These are phyloP conservation scores for Tulasnella sp. DNA, from an alignment of 768 basidiomycete species.

Conservation along the genomic window DNA sequence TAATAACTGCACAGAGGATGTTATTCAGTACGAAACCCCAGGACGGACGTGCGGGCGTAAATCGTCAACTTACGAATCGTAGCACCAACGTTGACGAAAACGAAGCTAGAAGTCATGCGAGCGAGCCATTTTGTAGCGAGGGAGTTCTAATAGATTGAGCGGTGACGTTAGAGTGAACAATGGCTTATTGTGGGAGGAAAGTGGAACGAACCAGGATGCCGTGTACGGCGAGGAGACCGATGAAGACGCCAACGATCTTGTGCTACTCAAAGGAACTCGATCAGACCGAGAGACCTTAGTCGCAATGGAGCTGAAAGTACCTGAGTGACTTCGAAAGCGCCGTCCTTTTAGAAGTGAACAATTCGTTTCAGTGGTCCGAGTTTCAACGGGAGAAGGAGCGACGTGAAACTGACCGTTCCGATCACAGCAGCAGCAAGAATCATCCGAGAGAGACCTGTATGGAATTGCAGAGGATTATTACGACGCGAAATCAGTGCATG, in stretches of 20 bases:
- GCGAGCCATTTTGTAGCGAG: conserved; percentile 77
- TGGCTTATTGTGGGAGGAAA: background rate
- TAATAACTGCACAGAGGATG: conserved; percentile 60
- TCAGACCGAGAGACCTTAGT: background rate
- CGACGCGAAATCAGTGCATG: conserved; percentile 30
- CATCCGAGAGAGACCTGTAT: conserved; percentile 32
- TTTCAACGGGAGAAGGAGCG: background rate
- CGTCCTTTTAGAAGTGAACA: conserved; percentile 48
- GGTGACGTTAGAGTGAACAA: background rate
- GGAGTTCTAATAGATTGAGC: conserved; percentile 54
- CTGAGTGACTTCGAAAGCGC: conserved; percentile 61
- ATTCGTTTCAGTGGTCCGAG: background rate
- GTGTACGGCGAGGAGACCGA: conserved; percentile 74
- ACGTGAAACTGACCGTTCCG: background rate
- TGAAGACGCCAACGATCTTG: conserved; percentile 80
- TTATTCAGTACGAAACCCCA: background rate
- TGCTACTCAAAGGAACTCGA: conserved; percentile 47
- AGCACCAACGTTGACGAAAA: conserved; percentile 85
- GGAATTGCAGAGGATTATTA: conserved; percentile 25
- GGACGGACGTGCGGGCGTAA: background rate
- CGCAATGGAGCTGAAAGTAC: conserved; percentile 38
- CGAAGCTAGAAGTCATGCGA: conserved; percentile 72
- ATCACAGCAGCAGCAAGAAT: conserved; percentile 33
- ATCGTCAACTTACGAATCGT: conserved; percentile 61
- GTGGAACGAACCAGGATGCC: conserved; percentile 59